Base-by-base conservation (phyloP, 2,329 filamentous ascomycete genomes). In the Phaeosphaeria sp. region DNA sequence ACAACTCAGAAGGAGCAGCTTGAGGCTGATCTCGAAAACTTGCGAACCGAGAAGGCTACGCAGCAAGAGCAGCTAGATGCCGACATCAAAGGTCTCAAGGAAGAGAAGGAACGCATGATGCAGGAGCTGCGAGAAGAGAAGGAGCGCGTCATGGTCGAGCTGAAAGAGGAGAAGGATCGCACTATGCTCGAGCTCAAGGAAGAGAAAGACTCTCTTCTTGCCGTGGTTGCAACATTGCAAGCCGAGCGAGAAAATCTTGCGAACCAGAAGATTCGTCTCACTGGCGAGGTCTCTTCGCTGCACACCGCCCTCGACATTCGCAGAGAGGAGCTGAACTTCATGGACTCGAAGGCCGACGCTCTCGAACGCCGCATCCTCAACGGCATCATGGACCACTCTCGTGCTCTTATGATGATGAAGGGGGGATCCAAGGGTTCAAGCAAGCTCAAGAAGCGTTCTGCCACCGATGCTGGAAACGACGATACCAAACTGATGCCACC, bases 361-460 rank as follows among this genome's bases (percentile, higher is more conserved):
- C 83, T 99, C 22, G 95, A 99, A 79, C 91, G 93, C 51, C 89
- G 95, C 24, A 97, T 99, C 66, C 81, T 99, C 30, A 94, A 98
- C 65, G 93, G 94, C 24, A 92, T 98, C 61, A 96, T 99, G 80
- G 93, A 98, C 68, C 94, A 98, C 75, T 97, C 94, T 20, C 90
- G 94, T 6, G 89, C 94, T 24, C 84, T 97, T n/a, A 86, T 98
- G 56, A 91, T 95, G 81, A 83, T 87, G 65, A 89, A 91, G 79
- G 71, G 70, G 7, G 80, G 85, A 53, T 71, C 74, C 33, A 79
- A 75, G 70, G 74, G 72, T 64, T 71, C 68, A 30, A 65, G 59
- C 33, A 75, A 77, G 56, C 47, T 61, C 21, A 76, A 75, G 64
- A 76, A 75, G 76, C 57, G 72, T 20, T 63, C 66, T 57, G 70